Conservation (phyloP, 2,329 filamentous ascomycete genomes). For the Nemania sp. region DNA sequence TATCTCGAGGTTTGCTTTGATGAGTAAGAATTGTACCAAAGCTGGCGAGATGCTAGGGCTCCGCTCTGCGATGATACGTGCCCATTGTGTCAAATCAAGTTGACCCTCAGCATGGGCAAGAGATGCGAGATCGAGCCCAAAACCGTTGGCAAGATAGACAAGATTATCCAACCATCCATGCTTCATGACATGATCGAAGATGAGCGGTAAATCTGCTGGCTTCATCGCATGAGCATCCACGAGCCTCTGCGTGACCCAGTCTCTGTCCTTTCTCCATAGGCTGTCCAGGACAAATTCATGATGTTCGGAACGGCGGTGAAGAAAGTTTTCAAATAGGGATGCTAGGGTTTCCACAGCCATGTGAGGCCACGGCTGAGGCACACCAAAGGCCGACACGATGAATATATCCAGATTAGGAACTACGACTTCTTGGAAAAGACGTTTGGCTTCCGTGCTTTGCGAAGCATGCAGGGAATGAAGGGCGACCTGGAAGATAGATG, state of each 20-base stretch:
- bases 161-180: conserved; percentile 85
- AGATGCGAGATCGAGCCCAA: conserved; percentile 85
- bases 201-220: conserved; percentile 66
- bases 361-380: conserved; percentile 74
- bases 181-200: conserved; percentile 78
- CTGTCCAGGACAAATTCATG: conserved; percentile 90
- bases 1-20: conserved; percentile 82
- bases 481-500: conserved; percentile 67
- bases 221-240: conserved; percentile 74
- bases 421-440: conserved; percentile 68
- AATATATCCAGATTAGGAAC: conserved; percentile 78
- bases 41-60: conserved; percentile 69
- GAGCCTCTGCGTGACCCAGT: conserved; percentile 81
- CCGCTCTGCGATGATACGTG: conserved; percentile 69
- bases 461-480: conserved; percentile 64
- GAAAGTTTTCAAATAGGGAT: conserved; percentile 80
- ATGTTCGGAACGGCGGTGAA: conserved; percentile 75
- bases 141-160: conserved; percentile 76
- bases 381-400: conserved; percentile 75
- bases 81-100: conserved; percentile 83
- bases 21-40: conserved; percentile 77
- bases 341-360: conserved; percentile 76
- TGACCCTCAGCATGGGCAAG: conserved; percentile 78
- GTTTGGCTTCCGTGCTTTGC: conserved; percentile 64
- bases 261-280: conserved; percentile 85